phyloP scores from a whole-genome alignment of 495 filamentous ascomycete species.

The Penicillium arizonense region DNA sequence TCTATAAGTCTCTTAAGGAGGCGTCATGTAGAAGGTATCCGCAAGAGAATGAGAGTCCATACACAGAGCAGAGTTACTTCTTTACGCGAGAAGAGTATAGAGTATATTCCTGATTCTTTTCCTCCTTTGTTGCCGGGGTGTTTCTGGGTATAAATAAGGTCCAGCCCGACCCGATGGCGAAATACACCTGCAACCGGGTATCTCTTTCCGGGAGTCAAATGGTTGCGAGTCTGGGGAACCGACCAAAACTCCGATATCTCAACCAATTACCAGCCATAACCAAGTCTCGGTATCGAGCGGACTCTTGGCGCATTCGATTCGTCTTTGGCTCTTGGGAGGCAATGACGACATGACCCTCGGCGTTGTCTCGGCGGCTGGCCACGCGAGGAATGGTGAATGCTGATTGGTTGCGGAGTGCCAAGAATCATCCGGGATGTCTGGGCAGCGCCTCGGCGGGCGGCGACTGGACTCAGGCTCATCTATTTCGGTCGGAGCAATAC shows the following conservation, averaged over 20 bases:
- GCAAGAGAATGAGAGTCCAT: slow-evolving; percentile 39
- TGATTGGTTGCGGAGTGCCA: slow-evolving; percentile 27
- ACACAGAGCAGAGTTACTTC: slow-evolving; percentile 16
- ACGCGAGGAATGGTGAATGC: slow-evolving; percentile 17
- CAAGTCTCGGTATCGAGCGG: slow-evolving; percentile 10
- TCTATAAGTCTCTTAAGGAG: slow-evolving; percentile 32
- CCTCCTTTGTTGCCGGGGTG: neutral
- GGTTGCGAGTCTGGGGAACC: slow-evolving; percentile 15
- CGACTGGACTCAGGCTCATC: neutral
- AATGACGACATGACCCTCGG: slow-evolving; percentile 34
- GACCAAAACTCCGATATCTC: neutral
- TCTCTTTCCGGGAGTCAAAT: slow-evolving; percentile 8
- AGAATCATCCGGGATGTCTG: slow-evolving; percentile 28
- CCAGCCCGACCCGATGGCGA: slow-evolving; percentile 15
- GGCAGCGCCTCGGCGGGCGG: slow-evolving; percentile 17
- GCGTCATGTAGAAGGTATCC: slow-evolving; percentile 37
- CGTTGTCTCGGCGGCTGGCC: slow-evolving; percentile 18
- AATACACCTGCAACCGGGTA: slow-evolving; percentile 1
- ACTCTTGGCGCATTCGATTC: slow-evolving; percentile 15
- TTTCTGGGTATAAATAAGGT: slow-evolving; percentile 18
- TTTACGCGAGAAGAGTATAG: neutral
- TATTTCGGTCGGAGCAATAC: neutral
- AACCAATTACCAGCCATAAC: slow-evolving; percentile 13
- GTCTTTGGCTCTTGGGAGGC: neutral
- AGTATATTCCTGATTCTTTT: slow-evolving; percentile 1